Percentiles rank a stretch among this genome's conserved stretches.
phyloP scores from a whole-genome alignment of 306 rosid genomes.

The Acacia confusa region DNA sequence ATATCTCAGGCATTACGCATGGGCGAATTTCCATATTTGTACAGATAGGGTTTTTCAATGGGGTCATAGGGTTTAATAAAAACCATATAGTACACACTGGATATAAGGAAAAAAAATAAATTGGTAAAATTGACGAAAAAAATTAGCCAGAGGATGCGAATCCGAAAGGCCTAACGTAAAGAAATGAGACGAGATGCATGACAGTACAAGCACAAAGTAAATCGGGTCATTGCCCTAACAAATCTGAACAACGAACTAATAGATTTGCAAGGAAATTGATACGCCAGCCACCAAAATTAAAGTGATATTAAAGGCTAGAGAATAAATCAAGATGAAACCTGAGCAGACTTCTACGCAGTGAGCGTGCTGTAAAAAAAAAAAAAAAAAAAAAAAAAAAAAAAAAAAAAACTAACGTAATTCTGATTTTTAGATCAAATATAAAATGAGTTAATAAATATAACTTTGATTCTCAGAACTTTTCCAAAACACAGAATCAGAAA shows the following conservation, averaged over 20 bases:
- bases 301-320: not conserved
- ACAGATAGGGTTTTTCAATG: not conserved
- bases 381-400: too few relatives aligned
- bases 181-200: not conserved
- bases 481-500: too few relatives aligned
- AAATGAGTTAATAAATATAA: too few relatives aligned
- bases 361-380: too few relatives aligned
- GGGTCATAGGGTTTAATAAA: not conserved
- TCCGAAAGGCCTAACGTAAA: not conserved
- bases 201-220: not conserved
- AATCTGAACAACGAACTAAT: constrained; percentile 1
- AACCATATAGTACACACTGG: not conserved
- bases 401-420: too few relatives aligned
- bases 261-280: not conserved
- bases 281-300: not conserved
- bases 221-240: not conserved
- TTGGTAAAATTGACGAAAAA: not conserved
- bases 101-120: not conserved
- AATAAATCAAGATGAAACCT: constrained; percentile 44
- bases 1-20: not conserved
- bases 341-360: constrained; percentile 89
- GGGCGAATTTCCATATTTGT: not conserved
- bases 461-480: too few relatives aligned
- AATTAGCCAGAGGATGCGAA: not conserved
- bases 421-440: too few relatives aligned